Evolutionary conservation across 495 filamentous ascomycete genomes (phyloP), one percentile per base, ranked within the genome.

Genomic region (Chaetomium fimeti): DNA sequence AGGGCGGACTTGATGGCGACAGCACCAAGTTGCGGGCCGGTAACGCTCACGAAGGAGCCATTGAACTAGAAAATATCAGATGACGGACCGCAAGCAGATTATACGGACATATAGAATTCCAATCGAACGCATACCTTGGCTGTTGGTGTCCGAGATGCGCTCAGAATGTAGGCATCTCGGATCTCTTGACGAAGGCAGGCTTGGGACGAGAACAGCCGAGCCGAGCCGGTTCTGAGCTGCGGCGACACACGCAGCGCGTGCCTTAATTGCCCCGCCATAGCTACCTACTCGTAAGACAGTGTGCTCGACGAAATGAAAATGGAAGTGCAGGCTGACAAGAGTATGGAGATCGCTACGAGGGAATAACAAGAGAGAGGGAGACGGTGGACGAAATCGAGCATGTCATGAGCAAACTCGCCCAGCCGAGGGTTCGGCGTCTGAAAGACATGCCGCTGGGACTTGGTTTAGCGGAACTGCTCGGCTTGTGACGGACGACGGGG

Each of bases 1-100:
- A 98, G 74, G 49, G 93, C 94, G 24, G 91, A 88, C 72, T 90
- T 92, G 78, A 98, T 96, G 67, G 91, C 94, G 27, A 87, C 84
- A 22, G 92, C 88, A 62, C 90, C 94, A 52, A 97, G 90, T 71
- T 88, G 81, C 29, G 93, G 88, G 15, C 91, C 93, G n/a, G 90
- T 79, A 43, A 97, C 86, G 20, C 85, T 89, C 24, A 87, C 82
- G 72, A 92, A 92, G 1, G 89, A 88, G 70, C 93, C 93, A 79
- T 96, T 96, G 83, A 98, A 98, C 93, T 97, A 69, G n/a, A 45
- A 20, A 12, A 8, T 63, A 66, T 72, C 15, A 75, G 71, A 38
- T 15, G 4, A 36, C 32, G 2, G 40, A 32, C 57, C 42, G 55
- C 6, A 45, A 12, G 20, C 12, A 29, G 5, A 38, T 9, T 45